Conservation (phyloP, 2,329 filamentous ascomycete genomes). For the Colletotrichum navitas region DNA sequence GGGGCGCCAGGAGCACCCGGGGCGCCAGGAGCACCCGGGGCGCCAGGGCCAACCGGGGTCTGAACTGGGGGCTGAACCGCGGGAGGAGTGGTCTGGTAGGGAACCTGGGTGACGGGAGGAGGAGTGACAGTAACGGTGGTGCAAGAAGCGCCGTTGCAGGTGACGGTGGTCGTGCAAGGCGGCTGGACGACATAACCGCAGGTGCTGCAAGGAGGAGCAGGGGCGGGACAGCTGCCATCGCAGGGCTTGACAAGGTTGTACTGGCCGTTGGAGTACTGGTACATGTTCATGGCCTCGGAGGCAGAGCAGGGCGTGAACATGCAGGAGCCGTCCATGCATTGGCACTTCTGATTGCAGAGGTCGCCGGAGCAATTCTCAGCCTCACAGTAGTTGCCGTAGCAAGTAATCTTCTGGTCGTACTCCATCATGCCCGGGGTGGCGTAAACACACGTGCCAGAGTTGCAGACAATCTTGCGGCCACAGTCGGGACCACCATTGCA, state of each 20-base stretch:
- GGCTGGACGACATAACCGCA: slow-evolving; percentile 50
- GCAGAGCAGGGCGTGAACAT: slow-evolving; percentile 45
- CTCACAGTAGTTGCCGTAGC: slow-evolving; percentile 45
- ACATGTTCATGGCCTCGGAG: slow-evolving; percentile 47
- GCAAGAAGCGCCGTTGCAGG: slow-evolving; percentile 48
- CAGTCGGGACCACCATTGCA: slow-evolving; percentile 33
- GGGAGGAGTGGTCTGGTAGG: not conserved
- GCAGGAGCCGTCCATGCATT: slow-evolving; percentile 46
- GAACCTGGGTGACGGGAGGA: slow-evolving; percentile 37
- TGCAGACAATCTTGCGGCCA: slow-evolving; percentile 38
- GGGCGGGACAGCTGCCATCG: slow-evolving; percentile 49
- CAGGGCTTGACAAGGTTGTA: slow-evolving; percentile 49
- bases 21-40: no score
- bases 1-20: no score
- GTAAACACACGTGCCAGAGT: slow-evolving; percentile 22
- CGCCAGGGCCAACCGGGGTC: not conserved
- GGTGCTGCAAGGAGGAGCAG: slow-evolving; percentile 46
- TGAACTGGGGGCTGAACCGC: no score
- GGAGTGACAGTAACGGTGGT: slow-evolving; percentile 46
- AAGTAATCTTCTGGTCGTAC: slow-evolving; percentile 37
- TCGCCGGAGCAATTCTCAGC: slow-evolving; percentile 49
- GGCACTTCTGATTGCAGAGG: slow-evolving; percentile 47
- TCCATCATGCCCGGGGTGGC: slow-evolving; percentile 26
- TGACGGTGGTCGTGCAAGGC: slow-evolving; percentile 45
- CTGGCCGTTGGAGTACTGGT: slow-evolving; percentile 51